These are phyloP conservation scores for Luffa acutangula DNA, from an alignment of 306 rosid species.

Conservation along the genomic window DNA sequence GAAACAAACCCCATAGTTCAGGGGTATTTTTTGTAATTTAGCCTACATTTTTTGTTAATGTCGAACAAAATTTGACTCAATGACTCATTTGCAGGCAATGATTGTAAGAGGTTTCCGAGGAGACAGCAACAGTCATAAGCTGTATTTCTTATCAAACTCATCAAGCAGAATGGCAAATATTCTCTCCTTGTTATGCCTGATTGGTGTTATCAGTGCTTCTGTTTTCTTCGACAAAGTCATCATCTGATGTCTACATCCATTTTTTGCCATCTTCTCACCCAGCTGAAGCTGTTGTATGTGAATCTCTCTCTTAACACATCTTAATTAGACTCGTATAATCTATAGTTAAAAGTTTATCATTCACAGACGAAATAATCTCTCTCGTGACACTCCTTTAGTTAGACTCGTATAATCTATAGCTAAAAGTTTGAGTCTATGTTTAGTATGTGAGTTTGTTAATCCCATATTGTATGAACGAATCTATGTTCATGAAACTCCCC, in stretches of 20 bases:
- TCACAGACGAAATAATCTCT: not conserved
- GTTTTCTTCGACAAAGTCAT: constrained; percentile 9
- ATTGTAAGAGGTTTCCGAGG: constrained; percentile 94
- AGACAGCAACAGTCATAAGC: constrained; percentile 50
- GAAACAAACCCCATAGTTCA: too few relatives aligned
- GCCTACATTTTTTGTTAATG: not conserved
- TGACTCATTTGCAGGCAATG: constrained; percentile 61
- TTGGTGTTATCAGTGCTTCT: constrained; percentile 49
- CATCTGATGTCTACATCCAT: not conserved
- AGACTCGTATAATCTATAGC: not conserved
- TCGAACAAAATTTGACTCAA: not conserved
- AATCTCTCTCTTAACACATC: not conserved
- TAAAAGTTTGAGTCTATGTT: not conserved
- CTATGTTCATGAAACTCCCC: not conserved
- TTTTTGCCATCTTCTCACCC: not conserved
- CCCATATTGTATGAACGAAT: not conserved
- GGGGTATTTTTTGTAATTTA: too few relatives aligned
- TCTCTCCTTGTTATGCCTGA: constrained; percentile 47
- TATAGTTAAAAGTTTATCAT: not conserved
- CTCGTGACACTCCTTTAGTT: not conserved
- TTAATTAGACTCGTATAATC: not conserved
- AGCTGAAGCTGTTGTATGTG: not conserved
- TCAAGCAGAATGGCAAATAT: constrained; percentile 52
- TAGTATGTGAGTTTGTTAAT: not conserved
- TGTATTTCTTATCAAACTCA: constrained; percentile 64